Evolutionary conservation across 306 rosid genomes (phyloP).

Genomic region (Datisca glomerata): DNA sequence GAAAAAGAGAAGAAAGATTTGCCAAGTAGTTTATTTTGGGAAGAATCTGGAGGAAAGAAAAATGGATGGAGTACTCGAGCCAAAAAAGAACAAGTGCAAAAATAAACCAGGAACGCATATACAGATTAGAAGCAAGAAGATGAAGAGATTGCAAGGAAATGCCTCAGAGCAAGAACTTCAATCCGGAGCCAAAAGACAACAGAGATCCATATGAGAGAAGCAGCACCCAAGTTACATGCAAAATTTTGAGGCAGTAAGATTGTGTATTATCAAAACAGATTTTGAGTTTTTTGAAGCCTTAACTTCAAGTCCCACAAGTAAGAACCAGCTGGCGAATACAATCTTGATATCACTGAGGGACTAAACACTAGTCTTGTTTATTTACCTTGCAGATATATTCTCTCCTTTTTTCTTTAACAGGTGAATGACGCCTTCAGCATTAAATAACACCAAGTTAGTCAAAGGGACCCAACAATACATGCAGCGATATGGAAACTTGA

Average conservation of each 20-base stretch:
- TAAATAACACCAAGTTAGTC: constrained; percentile 91
- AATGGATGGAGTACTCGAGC: too few relatives aligned
- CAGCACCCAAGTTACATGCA: too few relatives aligned
- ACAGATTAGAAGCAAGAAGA: constrained; percentile 17
- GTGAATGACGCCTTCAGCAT: constrained; percentile 99
- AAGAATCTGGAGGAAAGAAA: too few relatives aligned
- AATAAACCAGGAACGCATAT: too few relatives aligned
- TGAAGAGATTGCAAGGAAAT: constrained; percentile 4
- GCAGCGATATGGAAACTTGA: constrained; percentile 70
- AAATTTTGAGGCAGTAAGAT: constrained; percentile 12
- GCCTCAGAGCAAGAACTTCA: constrained; percentile 13
- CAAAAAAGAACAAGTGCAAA: too few relatives aligned
- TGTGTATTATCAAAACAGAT: constrained; percentile 15
- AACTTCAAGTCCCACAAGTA: constrained; percentile 31
- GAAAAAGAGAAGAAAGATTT: too few relatives aligned
- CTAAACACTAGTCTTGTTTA: constrained; percentile 34
- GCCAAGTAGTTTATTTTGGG: too few relatives aligned
- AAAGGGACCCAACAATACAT: constrained; percentile 57
- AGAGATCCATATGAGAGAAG: constrained; percentile 5
- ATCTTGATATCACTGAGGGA: constrained; percentile 36
- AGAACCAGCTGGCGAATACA: constrained; percentile 28
- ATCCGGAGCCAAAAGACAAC: constrained; percentile 15
- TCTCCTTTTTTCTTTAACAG: constrained; percentile 97
- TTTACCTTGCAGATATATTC: constrained; percentile 99
- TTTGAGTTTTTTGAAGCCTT: too few relatives aligned